A percentile compares a stretch with the other conserved stretches of the same genome.
Conservation (phyloP, 2,329 filamentous ascomycete genomes). For the Talaromyces islandicus region DNA sequence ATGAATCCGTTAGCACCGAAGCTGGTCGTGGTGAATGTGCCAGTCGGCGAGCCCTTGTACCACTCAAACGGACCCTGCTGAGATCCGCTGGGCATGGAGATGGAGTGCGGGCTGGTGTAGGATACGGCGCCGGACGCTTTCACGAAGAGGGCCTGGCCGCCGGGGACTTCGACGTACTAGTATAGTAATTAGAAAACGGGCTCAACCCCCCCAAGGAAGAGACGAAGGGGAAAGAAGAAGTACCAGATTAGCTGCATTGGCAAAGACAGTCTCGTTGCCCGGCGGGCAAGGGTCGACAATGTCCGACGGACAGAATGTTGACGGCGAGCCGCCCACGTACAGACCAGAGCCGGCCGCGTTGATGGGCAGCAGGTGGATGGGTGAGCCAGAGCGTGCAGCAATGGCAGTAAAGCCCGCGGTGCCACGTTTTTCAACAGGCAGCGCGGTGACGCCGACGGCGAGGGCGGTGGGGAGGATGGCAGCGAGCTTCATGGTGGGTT, state of each 20-base stretch:
- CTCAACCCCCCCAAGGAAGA: too few species aligned
- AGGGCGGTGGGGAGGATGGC: slow-evolving; percentile 14
- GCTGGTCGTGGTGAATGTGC: slow-evolving; percentile 26
- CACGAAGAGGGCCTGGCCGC: slow-evolving; percentile 59
- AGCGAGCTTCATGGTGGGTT: slow-evolving; percentile 19
- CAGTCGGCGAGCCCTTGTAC: slow-evolving; percentile 18
- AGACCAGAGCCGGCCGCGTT: slow-evolving; percentile 46
- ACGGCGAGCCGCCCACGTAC: slow-evolving; percentile 43
- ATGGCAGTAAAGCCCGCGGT: slow-evolving; percentile 37
- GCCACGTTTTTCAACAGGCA: slow-evolving; percentile 13
- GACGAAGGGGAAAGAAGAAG: slow-evolving; percentile 15
- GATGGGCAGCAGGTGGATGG: slow-evolving; percentile 44
- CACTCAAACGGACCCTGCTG: slow-evolving; percentile 45
- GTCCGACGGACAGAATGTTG: slow-evolving; percentile 44
- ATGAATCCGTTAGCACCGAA: slow-evolving; percentile 36
- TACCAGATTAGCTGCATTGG: slow-evolving; percentile 32
- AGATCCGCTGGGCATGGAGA: slow-evolving; percentile 46
- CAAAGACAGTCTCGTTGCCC: slow-evolving; percentile 43
- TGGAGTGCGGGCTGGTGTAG: slow-evolving; percentile 54
- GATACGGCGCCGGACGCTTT: slow-evolving; percentile 49
- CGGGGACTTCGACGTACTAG: slow-evolving; percentile 51
- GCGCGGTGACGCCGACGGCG: slow-evolving; percentile 18
- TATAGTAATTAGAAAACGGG: slow-evolving; percentile 1
- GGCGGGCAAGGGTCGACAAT: slow-evolving; percentile 39
- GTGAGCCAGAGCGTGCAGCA: slow-evolving; percentile 41